Evolutionary conservation across 768 basidiomycete species (phyloP).

Genomic region (Lentinula sp.): DNA sequence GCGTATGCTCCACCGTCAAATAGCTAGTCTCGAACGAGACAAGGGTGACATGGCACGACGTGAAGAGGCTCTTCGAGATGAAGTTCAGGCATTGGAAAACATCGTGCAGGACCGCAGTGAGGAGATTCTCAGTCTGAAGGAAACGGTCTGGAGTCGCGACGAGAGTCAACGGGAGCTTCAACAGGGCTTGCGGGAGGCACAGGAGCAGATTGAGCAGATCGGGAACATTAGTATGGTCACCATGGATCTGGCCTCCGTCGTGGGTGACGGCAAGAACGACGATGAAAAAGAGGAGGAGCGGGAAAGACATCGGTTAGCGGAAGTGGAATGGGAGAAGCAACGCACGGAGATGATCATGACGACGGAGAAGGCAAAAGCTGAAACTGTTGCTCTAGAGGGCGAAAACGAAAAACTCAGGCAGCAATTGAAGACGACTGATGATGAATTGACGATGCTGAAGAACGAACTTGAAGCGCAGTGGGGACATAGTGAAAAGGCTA

Average conservation of each 20-base stretch:
- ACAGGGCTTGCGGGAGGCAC: constrained; percentile 46
- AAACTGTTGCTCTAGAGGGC: constrained; percentile 36
- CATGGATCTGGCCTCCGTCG: constrained; percentile 39
- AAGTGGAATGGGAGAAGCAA: constrained; percentile 47
- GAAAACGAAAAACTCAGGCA: constrained; percentile 36
- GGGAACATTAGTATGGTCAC: constrained; percentile 37
- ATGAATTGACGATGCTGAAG: constrained; percentile 45
- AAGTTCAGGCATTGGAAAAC: constrained; percentile 45
- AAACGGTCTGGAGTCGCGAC: constrained; percentile 39
- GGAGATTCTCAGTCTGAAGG: constrained; percentile 38
- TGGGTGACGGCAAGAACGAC: constrained; percentile 31
- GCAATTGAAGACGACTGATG: constrained; percentile 34
- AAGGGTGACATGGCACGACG: constrained; percentile 39
- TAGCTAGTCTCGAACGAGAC: constrained; percentile 70
- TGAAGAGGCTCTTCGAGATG: constrained; percentile 34
- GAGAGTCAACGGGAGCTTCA: constrained; percentile 49
- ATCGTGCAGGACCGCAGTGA: constrained; percentile 38
- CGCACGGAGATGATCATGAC: constrained; percentile 35
- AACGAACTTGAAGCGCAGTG: constrained; percentile 68
- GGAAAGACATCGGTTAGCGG: constrained; percentile 33
- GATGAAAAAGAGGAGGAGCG: constrained; percentile 36
- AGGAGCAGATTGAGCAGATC: constrained; percentile 58
- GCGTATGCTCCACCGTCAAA: constrained; percentile 73
- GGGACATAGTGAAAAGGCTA: constrained; percentile 51
- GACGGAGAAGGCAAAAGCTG: constrained; percentile 35